phyloP scores from a whole-genome alignment of 1,284 basidiomycete species.

The Malassezia obtusa region DNA sequence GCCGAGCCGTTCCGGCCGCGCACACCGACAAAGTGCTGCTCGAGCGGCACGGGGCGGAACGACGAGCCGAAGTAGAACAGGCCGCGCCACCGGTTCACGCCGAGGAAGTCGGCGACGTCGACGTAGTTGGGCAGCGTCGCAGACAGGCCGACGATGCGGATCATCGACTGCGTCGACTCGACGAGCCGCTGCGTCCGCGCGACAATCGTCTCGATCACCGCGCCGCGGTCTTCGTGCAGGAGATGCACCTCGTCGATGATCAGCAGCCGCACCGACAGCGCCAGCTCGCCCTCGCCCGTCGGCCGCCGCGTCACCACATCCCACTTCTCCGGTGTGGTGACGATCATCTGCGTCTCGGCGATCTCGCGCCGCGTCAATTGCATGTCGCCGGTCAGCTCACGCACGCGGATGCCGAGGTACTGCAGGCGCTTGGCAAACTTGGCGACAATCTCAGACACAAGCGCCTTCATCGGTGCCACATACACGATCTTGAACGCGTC shows the following conservation, averaged over 20 bases:
- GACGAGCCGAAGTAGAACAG: slow-evolving; percentile 97
- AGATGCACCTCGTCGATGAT: slow-evolving; percentile 99
- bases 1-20: slow-evolving; percentile 76
- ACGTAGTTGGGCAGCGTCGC: slow-evolving; percentile 95
- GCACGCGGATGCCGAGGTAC: slow-evolving; percentile 78
- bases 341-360: slow-evolving; percentile 90
- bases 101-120: slow-evolving; percentile 90
- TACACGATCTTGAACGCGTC: slow-evolving; percentile 86
- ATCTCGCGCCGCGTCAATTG: slow-evolving; percentile 91
- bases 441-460: slow-evolving; percentile 87
- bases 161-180: slow-evolving; percentile 90
- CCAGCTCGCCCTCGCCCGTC: slow-evolving; percentile 87
- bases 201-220: slow-evolving; percentile 97
- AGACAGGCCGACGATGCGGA: slow-evolving; percentile 95
- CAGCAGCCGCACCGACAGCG: slow-evolving; percentile 72
- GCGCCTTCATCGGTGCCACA: slow-evolving; percentile 97
- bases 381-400: slow-evolving; percentile 98
- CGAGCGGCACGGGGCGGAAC: slow-evolving; percentile 89
- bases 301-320: slow-evolving; percentile 97
- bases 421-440: slow-evolving; percentile 82
- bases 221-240: slow-evolving; percentile 92
- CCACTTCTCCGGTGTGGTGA: slow-evolving; percentile 99
- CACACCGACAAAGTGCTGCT: slow-evolving; percentile 94
- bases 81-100: slow-evolving; percentile 79
- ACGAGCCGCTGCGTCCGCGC: slow-evolving; percentile 87